Evolutionary conservation across 345 rosid genomes (phyloP).

Genomic region (Brassica juncea): DNA sequence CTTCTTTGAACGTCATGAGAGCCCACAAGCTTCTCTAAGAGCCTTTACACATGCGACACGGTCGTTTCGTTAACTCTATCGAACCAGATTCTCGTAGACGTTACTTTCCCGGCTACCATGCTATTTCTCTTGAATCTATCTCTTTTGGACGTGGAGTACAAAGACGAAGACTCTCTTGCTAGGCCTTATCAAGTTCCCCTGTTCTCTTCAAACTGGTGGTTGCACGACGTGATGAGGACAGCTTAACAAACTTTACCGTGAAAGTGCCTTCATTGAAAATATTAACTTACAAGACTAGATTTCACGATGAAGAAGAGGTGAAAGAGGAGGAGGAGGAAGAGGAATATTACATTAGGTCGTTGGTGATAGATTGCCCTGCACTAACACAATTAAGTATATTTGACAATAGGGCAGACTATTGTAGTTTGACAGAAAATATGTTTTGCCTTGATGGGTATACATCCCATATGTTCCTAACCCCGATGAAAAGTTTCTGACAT

Average conservation of each 20-base stretch:
- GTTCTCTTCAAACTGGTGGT: neutral
- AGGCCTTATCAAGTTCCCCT: neutral
- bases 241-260: neutral
- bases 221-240: neutral
- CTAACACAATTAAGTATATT: neutral
- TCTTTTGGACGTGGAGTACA: neutral
- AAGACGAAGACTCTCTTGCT: neutral
- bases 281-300: neutral
- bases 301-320: too few species aligned
- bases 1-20: neutral
- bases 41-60: neutral
- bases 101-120: neutral
- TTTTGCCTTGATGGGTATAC: neutral
- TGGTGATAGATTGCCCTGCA: neutral
- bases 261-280: neutral
- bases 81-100: neutral
- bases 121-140: neutral
- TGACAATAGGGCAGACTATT: neutral
- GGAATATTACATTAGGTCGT: neutral
- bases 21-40: neutral
- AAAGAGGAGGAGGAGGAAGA: neutral
- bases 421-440: neutral
- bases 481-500: neutral
- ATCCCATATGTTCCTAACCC: neutral
- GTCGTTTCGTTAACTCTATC: neutral